Percentiles rank a stretch among this genome's conserved stretches.
These are phyloP conservation scores for Phytophthora cactorum DNA, from an alignment of 352 stramenopile genomes.

Conservation along the genomic window DNA sequence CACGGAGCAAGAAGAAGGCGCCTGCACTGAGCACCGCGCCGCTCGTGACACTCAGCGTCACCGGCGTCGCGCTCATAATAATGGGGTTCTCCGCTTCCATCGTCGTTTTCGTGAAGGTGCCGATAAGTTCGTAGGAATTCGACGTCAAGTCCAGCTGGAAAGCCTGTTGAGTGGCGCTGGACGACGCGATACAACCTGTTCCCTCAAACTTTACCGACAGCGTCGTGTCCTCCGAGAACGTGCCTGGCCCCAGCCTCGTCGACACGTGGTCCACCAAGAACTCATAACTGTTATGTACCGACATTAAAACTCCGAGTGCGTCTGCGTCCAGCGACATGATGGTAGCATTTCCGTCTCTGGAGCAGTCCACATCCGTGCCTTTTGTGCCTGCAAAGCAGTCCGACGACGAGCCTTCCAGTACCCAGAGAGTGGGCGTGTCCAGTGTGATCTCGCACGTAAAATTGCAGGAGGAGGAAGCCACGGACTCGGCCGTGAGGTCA, in stretches of 20 bases:
- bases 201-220: conserved; percentile 66
- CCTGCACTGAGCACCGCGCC: conserved; percentile 64
- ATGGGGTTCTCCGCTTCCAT: conserved; percentile 55
- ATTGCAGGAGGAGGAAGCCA: conserved; percentile 45
- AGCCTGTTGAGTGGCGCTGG: conserved; percentile 44
- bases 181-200: conserved; percentile 50
- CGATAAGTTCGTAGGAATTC: conserved; percentile 59
- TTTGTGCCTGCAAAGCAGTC: conserved; percentile 40
- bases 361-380: conserved; percentile 45
- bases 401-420: conserved; percentile 44
- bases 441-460: conserved; percentile 60
- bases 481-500: conserved; percentile 50
- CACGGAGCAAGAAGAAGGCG: conserved; percentile 72
- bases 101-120: conserved; percentile 53
- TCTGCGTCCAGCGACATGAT: conserved; percentile 49
- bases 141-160: conserved; percentile 68
- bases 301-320: conserved; percentile 47
- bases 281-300: conserved; percentile 47
- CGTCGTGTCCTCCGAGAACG: conserved; percentile 57
- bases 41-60: conserved; percentile 67
- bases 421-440: conserved; percentile 65
- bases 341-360: conserved; percentile 61
- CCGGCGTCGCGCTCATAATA: conserved; percentile 57
- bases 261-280: conserved; percentile 67
- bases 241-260: conserved; percentile 63